These are phyloP conservation scores for Russula ochroleuca DNA, from an alignment of 768 basidiomycete genomes.

Conservation along the genomic window DNA sequence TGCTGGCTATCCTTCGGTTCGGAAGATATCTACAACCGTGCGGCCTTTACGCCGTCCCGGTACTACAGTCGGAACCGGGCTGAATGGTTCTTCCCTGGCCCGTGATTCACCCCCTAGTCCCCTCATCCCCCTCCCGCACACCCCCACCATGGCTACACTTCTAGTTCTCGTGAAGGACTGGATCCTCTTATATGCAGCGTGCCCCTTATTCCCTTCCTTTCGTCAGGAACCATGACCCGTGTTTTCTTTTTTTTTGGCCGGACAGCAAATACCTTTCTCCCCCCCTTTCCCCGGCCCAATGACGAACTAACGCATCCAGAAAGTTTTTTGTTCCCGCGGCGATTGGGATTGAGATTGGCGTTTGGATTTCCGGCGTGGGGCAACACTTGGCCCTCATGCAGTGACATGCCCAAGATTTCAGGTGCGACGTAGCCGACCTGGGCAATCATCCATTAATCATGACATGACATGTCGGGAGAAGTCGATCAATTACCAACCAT, in stretches of 20 bases:
- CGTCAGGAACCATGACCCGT: background rate
- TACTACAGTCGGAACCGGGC: background rate
- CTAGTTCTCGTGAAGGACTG: background rate
- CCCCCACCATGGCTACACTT: background rate
- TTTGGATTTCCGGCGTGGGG: background rate
- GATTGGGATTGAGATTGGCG: constrained; percentile 3
- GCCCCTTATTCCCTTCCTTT: background rate
- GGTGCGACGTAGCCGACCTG: background rate
- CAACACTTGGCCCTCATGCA: background rate
- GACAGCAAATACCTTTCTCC: background rate
- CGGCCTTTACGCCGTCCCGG: background rate
- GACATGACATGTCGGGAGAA: background rate
- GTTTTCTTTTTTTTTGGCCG: background rate
- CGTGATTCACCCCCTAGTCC: background rate
- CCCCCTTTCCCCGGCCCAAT: background rate
- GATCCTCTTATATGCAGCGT: background rate
- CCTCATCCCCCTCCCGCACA: background rate
- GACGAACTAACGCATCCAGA: background rate
- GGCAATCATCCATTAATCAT: background rate
- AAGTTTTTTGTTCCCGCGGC: background rate
- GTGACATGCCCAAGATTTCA: constrained; percentile 1
- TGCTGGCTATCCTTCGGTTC: background rate
- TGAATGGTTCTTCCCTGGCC: background rate
- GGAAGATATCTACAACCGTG: background rate
- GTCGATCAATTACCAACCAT: background rate